Evolutionary conservation across 805 yeast genomes (phyloP), one percentile per base, ranked within the genome.

Genomic region (Barnettozyma wickerhamii): DNA sequence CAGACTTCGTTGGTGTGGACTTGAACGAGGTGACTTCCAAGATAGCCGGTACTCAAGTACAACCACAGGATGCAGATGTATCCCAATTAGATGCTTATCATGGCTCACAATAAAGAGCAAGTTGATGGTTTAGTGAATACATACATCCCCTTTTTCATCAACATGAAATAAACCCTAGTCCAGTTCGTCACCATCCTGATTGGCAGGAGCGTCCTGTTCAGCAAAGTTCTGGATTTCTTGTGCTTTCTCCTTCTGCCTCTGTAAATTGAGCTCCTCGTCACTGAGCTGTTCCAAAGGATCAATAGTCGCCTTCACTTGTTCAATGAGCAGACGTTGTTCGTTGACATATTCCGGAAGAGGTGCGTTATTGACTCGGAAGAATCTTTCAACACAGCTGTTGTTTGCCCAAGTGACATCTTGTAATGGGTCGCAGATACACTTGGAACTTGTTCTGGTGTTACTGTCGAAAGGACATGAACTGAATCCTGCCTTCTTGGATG

Each of bases 401-500:
- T 33, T 74, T 47, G 66, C 72, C 78, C 84, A 84, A 12, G 89
- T 78, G 60, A 81, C 75, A 64, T 84, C 93, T 14, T 82, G 77
- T 17, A 69, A 60, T 37, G 85, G 84, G 51, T 81, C 68, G 66
- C 96, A 90, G 35, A 76, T 74, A 72, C 97, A 91, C 43, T 73
- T 74, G 51, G 76, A 71, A 32, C 69, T 67, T 37, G 63, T 42
- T 62, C 91, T 79, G 17, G 77, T 69, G 15, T 61, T 62, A 40
- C 71, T 70, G 48, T 83, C 82, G 43, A 80, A 70, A 5, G 96
- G 96, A 71, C 95, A 84, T 40, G 63, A 63, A 15, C 47, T 45
- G 36, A 60, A 54, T 62, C 78, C 10, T 4, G 18, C 23, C 9
- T 24, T 23, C 13, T 33, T 38, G 13, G 26, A 24, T 10, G 6